Conservation (phyloP, 2,329 filamentous ascomycete species). For the Aspergillus terreus region DNA sequence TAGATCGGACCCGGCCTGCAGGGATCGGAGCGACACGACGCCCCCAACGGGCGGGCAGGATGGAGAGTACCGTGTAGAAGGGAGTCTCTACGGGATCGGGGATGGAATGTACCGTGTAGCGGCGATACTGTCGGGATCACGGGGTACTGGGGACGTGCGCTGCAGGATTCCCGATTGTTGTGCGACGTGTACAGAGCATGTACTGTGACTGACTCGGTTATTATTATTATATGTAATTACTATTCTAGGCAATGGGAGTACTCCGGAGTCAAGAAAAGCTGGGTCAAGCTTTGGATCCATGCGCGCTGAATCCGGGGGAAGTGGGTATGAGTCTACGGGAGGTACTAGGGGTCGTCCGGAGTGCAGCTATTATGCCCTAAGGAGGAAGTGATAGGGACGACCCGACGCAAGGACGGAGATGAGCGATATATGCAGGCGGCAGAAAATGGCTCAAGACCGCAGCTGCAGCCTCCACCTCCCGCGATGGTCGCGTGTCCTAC, state of each 20-base stretch:
- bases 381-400: neutral
- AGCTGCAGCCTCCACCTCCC: no score
- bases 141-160: neutral
- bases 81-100: neutral
- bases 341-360: constrained; percentile 1
- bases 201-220: no score
- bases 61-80: constrained; percentile 4
- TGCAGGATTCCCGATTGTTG: neutral
- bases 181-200: neutral
- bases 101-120: constrained; percentile 4
- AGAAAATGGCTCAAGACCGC: neutral
- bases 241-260: no score
- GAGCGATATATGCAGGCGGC: neutral
- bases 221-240: no score
- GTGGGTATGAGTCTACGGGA: constrained; percentile 1
- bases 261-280: no score
- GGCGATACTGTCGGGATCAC: constrained; percentile 4
- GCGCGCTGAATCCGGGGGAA: constrained; percentile 9
- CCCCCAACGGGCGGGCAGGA: constrained; percentile 1
- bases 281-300: constrained; percentile 12
- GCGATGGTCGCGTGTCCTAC: no score
- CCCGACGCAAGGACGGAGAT: neutral
- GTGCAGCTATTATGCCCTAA: neutral
- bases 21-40: neutral
- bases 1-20: neutral